phyloP scores from a whole-genome alignment of 2,329 filamentous ascomycete genomes.

The Blastomyces parvus region DNA sequence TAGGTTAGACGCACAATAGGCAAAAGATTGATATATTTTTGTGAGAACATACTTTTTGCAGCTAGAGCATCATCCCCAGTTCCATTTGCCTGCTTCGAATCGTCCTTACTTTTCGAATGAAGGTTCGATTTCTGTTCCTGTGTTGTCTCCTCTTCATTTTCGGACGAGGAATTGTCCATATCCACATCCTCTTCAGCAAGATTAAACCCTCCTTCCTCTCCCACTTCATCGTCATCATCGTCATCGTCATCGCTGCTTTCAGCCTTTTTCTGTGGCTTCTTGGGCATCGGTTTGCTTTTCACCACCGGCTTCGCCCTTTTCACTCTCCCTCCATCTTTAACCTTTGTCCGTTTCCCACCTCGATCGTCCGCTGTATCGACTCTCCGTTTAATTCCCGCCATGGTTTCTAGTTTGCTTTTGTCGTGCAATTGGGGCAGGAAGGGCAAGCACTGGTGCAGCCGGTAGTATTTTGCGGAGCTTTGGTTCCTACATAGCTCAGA shows the following conservation, averaged over 20 bases:
- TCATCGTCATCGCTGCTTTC: conserved; percentile 31
- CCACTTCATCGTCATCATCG: neutral
- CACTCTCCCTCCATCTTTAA: conserved; percentile 16
- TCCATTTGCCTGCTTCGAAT: conserved; percentile 13
- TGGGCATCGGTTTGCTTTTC: conserved; percentile 22
- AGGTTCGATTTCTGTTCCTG: conserved; percentile 9
- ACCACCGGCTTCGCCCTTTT: conserved; percentile 18
- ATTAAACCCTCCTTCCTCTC: neutral
- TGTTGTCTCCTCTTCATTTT: conserved; percentile 26
- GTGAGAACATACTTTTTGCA: conserved; percentile 15
- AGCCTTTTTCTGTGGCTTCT: conserved; percentile 28
- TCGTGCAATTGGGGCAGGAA: neutral
- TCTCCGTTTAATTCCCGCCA: conserved; percentile 36
- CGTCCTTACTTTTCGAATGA: conserved; percentile 20
- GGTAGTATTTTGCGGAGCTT: neutral
- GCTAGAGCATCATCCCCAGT: conserved; percentile 12
- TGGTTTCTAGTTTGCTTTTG: conserved; percentile 15
- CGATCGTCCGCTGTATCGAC: conserved; percentile 31
- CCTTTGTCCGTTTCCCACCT: conserved; percentile 35
- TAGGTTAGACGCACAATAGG: neutral
- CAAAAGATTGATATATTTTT: neutral
- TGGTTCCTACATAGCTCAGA: neutral
- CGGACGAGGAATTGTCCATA: conserved; percentile 32
- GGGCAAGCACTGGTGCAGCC: neutral
- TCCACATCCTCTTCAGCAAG: conserved; percentile 42